Evolutionary conservation across 345 rosid species (phyloP).

Genomic region (Cochlearia excelsa): DNA sequence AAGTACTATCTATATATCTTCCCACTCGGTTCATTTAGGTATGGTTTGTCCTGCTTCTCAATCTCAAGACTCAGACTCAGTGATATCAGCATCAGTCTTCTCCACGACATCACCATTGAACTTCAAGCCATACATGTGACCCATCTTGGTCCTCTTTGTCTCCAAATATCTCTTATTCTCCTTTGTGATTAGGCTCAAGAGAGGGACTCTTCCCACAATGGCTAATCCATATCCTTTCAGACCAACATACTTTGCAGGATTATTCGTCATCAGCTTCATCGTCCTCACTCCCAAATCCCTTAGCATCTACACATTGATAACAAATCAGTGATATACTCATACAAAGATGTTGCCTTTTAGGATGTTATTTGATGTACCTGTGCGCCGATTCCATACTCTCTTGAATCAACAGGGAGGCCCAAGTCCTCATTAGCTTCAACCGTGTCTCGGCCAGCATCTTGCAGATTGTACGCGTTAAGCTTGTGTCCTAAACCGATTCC

Average conservation of each 20-base stretch:
- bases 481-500: constrained; percentile 91
- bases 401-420: constrained; percentile 88
- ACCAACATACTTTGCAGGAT: constrained; percentile 77
- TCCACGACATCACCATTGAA: constrained; percentile 35
- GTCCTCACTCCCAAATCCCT: constrained; percentile 77
- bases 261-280: constrained; percentile 89
- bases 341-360: background rate
- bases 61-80: constrained; percentile 17
- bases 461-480: constrained; percentile 83
- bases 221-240: constrained; percentile 75
- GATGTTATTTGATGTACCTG: constrained; percentile 49
- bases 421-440: constrained; percentile 91
- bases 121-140: constrained; percentile 58
- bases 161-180: constrained; percentile 78
- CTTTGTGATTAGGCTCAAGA: constrained; percentile 56
- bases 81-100: constrained; percentile 23
- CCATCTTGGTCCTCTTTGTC: constrained; percentile 74
- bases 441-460: constrained; percentile 80
- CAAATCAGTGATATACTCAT: background rate
- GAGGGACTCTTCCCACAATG: constrained; percentile 67
- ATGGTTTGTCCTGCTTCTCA: background rate
- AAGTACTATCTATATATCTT: constrained; percentile 7
- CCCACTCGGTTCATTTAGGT: background rate
- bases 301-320: constrained; percentile 48
- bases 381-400: constrained; percentile 96